Conservation (phyloP, 2,329 filamentous ascomycete species). For the Colletotrichum spaethianum region DNA sequence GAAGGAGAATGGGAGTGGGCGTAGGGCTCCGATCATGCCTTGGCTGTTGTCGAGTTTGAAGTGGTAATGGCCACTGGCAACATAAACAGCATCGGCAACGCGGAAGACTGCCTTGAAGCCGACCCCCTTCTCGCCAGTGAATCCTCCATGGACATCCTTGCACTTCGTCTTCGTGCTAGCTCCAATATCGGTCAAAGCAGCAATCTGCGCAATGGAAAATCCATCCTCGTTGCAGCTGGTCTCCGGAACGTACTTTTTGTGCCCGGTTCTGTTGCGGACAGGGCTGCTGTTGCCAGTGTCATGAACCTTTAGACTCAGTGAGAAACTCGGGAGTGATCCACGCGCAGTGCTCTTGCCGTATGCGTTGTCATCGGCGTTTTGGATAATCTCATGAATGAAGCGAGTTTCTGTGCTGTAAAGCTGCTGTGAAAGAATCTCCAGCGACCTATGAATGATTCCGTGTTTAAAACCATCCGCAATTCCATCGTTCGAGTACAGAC, state of each 20-base stretch:
- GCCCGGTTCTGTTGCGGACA: background rate
- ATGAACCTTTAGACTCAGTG: background rate
- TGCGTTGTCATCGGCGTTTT: slow-evolving; percentile 58
- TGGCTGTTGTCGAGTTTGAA: slow-evolving; percentile 49
- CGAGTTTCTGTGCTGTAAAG: slow-evolving; percentile 52
- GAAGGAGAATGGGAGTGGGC: slow-evolving; percentile 44
- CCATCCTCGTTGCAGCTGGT: slow-evolving; percentile 52
- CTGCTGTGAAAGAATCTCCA: slow-evolving; percentile 44
- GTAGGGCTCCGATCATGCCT: slow-evolving; percentile 51
- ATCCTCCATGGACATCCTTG: slow-evolving; percentile 41
- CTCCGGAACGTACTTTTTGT: background rate
- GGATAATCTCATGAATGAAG: slow-evolving; percentile 57
- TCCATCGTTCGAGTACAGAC: background rate
- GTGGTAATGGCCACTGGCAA: slow-evolving; percentile 47
- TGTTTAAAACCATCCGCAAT: background rate
- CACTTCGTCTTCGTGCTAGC: slow-evolving; percentile 51
- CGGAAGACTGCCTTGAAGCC: slow-evolving; percentile 56
- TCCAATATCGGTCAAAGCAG: slow-evolving; percentile 50
- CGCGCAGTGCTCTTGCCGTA: background rate
- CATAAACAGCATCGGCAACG: slow-evolving; percentile 49
- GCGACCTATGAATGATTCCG: background rate
- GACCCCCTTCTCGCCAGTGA: slow-evolving; percentile 56
- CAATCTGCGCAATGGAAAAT: slow-evolving; percentile 50
- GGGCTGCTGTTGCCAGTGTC: background rate
- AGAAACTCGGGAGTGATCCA: background rate